Evolutionary conservation across 306 rosid genomes (phyloP), one percentile per base, ranked within the genome.

Genomic region (Trifolium repens): DNA sequence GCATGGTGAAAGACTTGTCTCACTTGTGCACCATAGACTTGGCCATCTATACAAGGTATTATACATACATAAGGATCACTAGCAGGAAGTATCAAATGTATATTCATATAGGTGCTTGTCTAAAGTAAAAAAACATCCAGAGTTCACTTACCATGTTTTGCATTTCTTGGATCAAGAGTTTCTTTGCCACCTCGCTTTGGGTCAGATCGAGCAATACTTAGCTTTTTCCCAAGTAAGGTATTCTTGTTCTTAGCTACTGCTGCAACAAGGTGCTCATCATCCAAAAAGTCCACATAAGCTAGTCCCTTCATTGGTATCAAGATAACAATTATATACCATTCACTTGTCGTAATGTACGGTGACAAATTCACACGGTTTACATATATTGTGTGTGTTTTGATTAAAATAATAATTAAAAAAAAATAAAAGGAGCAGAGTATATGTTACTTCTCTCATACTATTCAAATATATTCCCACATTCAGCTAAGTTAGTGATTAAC

Each of bases 221-320:
- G 39, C 84, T 75, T 92, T 88, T 88, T 94, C 79, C 96, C 97
- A 22, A 84, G 89, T 72, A 92, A 83, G 61, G 9, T 69, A 69
- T 85, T 83, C 80, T 49, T 90, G 77, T 83, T 92, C 85, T 91
- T 94, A 54, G 86, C 94, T 67, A 94, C 52, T n/a, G 96, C 99
- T 63, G 91, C 89, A 47, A 82, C 81, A 50, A 94, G 96, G 80
- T 89, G 97, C 62, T 81, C 87, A 69, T 89, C 91, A 69, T 89
- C 93, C 52, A 79, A 74, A 81, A 94, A 94, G 84, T 92, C 99
- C 83, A 90, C 96, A 16, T 92, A 94, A 5, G 97, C 97, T 75
- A 94, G 91, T 53, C 99, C 97, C 98, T 94, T 67, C 86, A 82
- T 77, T 64, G 64, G 77, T 44, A 54, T 44, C 24, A 69, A 75